Percentiles rank a stretch among this genome's conserved stretches.
phyloP scores from a whole-genome alignment of 345 rosid genomes.

The Citrus sp. region DNA sequence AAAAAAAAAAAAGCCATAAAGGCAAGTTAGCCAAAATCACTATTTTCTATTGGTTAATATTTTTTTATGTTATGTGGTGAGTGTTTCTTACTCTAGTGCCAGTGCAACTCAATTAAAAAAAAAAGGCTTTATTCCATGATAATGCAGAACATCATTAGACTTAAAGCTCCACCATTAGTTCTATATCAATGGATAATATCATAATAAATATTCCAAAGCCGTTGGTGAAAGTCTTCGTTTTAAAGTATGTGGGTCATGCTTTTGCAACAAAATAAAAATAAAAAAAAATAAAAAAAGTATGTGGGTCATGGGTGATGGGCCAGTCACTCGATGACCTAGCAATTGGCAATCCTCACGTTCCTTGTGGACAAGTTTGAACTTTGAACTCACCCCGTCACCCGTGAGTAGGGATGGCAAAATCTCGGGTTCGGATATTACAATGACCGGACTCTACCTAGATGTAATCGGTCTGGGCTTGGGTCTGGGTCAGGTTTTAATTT shows the following conservation, averaged over 20 bases:
- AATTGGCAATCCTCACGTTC: no score
- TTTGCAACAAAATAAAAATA: no score
- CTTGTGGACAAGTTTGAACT: no score
- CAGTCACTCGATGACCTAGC: no score
- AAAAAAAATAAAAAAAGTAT: no score
- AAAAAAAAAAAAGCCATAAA: background rate
- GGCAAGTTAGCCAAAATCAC: background rate
- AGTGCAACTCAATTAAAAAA: no score
- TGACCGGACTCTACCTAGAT: fast-evolving
- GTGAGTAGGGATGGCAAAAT: no score
- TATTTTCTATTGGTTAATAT: background rate
- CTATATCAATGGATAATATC: background rate
- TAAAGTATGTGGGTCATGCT: no score
- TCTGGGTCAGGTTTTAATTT: no score
- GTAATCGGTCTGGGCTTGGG: fast-evolving
- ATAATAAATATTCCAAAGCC: background rate
- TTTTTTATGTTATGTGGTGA: background rate
- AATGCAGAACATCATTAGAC: background rate
- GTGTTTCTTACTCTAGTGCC: background rate
- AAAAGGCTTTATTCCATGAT: background rate
- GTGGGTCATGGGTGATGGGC: no score
- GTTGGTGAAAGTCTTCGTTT: background rate
- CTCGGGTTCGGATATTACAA: fast-evolving
- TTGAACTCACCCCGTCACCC: no score
- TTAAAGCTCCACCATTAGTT: background rate